Evolutionary conservation across 129 eudicot genomes (phyloP).

Genomic region (Flaveria sonorensis): DNA sequence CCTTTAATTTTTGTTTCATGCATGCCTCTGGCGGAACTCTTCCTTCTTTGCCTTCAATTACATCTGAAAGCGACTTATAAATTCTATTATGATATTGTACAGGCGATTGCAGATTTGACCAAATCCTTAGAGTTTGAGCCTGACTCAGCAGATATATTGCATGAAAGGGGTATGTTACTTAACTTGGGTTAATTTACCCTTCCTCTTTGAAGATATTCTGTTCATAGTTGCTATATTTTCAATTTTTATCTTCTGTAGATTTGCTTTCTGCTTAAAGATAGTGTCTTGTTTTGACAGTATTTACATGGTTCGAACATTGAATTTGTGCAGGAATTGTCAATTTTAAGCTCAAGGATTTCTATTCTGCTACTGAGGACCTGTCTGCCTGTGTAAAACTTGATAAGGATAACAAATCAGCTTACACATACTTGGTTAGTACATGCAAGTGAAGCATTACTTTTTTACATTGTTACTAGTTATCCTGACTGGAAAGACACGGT

Average conservation of each 20-base stretch:
- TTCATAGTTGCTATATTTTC: neutral
- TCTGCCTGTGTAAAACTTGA: constrained; percentile 88
- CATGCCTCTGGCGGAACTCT: constrained; percentile 30
- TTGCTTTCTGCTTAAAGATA: neutral
- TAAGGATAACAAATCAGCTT: constrained; percentile 83
- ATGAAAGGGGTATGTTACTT: constrained; percentile 79
- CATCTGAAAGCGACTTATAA: too few relatives aligned
- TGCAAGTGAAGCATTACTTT: constrained; percentile 5
- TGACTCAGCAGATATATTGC: constrained; percentile 79
- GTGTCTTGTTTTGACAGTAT: constrained; percentile 10
- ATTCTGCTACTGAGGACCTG: constrained; percentile 82
- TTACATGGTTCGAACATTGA: constrained; percentile 10
- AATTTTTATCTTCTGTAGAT: neutral
- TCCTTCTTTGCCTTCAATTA: too few relatives aligned
- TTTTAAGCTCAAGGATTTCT: constrained; percentile 88
- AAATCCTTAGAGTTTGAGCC: constrained; percentile 94
- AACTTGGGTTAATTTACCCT: constrained; percentile 8
- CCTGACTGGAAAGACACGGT: constrained; percentile 15
- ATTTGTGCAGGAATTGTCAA: constrained; percentile 80
- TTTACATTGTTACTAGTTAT: constrained; percentile 16
- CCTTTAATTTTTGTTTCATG: constrained; percentile 2
- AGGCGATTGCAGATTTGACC: constrained; percentile 97
- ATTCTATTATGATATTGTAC: constrained; percentile 42
- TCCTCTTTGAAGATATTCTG: constrained; percentile 5
- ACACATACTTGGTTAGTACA: constrained; percentile 86